Evolutionary conservation across 2,329 filamentous ascomycete species (phyloP).

Genomic region (Aspergillus caelatus): DNA sequence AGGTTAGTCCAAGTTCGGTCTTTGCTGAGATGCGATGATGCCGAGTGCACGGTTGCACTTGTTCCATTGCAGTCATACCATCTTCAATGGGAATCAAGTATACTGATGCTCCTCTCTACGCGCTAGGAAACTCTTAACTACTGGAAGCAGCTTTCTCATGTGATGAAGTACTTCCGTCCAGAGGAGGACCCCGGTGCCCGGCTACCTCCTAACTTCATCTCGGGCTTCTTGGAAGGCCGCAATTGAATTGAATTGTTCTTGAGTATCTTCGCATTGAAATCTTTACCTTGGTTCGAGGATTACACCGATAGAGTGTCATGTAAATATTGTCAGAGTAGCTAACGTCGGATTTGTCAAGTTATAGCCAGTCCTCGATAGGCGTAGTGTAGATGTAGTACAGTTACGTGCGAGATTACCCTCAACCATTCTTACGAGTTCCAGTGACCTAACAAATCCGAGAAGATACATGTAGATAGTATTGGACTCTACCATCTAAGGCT

Average conservation of each 20-base stretch:
- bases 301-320: conserved; percentile 35
- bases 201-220: conserved; percentile 88
- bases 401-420: background rate
- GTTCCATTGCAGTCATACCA: background rate
- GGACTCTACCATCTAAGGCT: background rate
- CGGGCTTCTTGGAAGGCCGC: conserved; percentile 89
- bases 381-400: background rate
- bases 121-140: conserved; percentile 94
- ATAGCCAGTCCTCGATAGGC: background rate
- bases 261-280: conserved; percentile 24
- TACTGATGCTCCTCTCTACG: background rate
- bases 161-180: conserved; percentile 94
- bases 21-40: background rate
- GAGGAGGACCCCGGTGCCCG: conserved; percentile 77
- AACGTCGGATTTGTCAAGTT: conserved; percentile 19
- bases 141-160: conserved; percentile 95
- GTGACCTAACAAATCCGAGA: background rate
- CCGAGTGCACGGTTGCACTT: background rate
- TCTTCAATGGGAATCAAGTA: background rate
- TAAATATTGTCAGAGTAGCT: conserved; percentile 41
- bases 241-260: conserved; percentile 34
- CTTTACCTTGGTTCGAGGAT: conserved; percentile 16
- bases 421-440: background rate
- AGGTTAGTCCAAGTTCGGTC: conserved; percentile 60
- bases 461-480: background rate